These are phyloP conservation scores for Acephala macrosclerotiorum DNA, from an alignment of 2,329 filamentous ascomycete genomes.

Conservation along the genomic window DNA sequence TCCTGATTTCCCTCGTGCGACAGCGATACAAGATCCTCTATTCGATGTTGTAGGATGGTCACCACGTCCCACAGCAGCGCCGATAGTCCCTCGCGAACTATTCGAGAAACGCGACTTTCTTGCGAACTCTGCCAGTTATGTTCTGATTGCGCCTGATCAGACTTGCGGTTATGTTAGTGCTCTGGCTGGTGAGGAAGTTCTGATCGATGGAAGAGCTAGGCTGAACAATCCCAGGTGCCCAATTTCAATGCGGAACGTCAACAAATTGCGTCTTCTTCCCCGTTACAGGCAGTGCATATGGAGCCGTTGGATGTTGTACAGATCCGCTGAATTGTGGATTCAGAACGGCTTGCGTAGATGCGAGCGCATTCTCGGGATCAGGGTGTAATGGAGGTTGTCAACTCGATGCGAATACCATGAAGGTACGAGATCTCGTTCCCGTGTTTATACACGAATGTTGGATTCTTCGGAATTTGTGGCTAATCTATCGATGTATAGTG, in stretches of 20 bases:
- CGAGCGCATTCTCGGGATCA: slow-evolving; percentile 1
- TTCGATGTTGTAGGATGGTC: slow-evolving; percentile 9
- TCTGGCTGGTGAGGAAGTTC: slow-evolving; percentile 6
- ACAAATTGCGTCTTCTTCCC: slow-evolving; percentile 17
- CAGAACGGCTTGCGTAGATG: slow-evolving; percentile 11
- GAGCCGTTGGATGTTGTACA: slow-evolving; percentile 16
- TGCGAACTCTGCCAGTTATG: slow-evolving; percentile 10
- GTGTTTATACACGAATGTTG: background rate
- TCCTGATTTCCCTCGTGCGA: slow-evolving; percentile 12
- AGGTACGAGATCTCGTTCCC: background rate
- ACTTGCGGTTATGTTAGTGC: slow-evolving; percentile 15
- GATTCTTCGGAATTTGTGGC: background rate
- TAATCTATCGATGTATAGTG: background rate
- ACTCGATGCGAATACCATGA: slow-evolving; percentile 17
- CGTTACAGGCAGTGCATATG: slow-evolving; percentile 7
- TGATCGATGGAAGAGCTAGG: background rate
- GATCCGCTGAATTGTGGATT: slow-evolving; percentile 10
- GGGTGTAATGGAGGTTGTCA: slow-evolving; percentile 11
- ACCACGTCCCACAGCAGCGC: slow-evolving; percentile 12
- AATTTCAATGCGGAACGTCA: slow-evolving; percentile 5
- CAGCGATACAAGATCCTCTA: slow-evolving; percentile 7
- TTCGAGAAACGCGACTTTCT: slow-evolving; percentile 8
- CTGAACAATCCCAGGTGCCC: slow-evolving; percentile 5
- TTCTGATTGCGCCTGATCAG: slow-evolving; percentile 11
- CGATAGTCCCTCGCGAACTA: slow-evolving; percentile 3